Evolutionary conservation across 352 stramenopile genomes (phyloP), one percentile per base, ranked within the genome.

Genomic region (Globisporangium cederbergense): DNA sequence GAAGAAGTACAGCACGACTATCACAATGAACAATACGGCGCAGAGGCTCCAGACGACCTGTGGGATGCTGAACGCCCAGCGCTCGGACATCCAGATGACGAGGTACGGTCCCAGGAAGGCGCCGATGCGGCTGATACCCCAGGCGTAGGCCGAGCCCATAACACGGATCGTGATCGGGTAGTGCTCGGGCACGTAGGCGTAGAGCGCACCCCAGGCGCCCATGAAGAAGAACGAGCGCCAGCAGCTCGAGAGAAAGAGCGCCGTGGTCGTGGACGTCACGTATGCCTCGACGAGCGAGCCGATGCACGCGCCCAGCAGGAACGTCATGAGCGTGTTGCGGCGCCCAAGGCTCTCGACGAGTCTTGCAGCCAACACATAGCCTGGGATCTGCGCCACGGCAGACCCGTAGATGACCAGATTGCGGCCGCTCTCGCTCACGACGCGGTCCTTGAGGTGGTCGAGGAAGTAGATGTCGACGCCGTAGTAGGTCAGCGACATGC

Each of bases 101-200:
- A 74, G 28, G 65, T 74, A 74, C 25, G 68, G 60, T 1, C 68
- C 68, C 14, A 58, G 43, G 56, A 69, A 68, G 30, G 68, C 64
- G n/a, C 58, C 65, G 25, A 74, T 65, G 53, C 68, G 64, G 4
- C 59, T 72, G 20, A 72, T 63, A 1, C 46, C 64, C 28, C 34
- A 64, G 0, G 68, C 47, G 30, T 68, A 69, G 38, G 54, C 51
- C 5, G 59, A 65, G 18, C 68, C 68, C 60, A 63, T 71, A 36
- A 57, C 68, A 13, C 68, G 64, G 46, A 74, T 69, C 18, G 36
- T 36, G 20, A 66, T 72, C 25, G 68, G 65, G 54, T 74, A 74
- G 61, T 74, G 71, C 50, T 74, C 68, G 8, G 68, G 68, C 38
- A 66, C 70, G 65, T 73, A 74, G n/a, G 68, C 68, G 22, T 61